Percentiles rank a stretch among this genome's conserved stretches.
These are phyloP conservation scores for Dendryphion nanum DNA, from an alignment of 2,329 filamentous ascomycete genomes.

Conservation along the genomic window DNA sequence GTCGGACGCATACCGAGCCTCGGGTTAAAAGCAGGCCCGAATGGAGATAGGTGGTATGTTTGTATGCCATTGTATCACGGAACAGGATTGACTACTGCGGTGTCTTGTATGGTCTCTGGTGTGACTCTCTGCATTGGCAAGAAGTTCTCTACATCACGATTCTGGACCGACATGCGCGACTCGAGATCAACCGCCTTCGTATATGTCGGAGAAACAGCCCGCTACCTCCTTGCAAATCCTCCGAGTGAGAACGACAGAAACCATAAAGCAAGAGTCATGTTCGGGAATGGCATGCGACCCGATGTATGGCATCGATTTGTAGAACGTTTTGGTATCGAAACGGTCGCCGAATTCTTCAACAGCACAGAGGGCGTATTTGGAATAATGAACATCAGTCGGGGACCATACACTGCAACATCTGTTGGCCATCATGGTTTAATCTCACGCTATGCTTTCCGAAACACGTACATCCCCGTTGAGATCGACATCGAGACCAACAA, in stretches of 20 bases:
- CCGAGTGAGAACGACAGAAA: slow-evolving; percentile 60
- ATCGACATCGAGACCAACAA: slow-evolving; percentile 68
- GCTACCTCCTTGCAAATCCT: slow-evolving; percentile 69
- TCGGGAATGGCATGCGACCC: slow-evolving; percentile 66
- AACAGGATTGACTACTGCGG: slow-evolving; percentile 63
- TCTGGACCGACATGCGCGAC: slow-evolving; percentile 71
- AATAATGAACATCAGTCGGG: slow-evolving; percentile 58
- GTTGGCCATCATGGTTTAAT: slow-evolving; percentile 72
- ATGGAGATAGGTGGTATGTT: slow-evolving; percentile 66
- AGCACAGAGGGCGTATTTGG: slow-evolving; percentile 70
- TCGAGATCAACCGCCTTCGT: slow-evolving; percentile 68
- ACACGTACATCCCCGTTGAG: slow-evolving; percentile 63
- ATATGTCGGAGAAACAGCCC: slow-evolving; percentile 75
- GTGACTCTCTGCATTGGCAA: slow-evolving; percentile 62
- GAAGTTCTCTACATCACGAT: slow-evolving; percentile 66
- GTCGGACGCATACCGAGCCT: slow-evolving; percentile 37
- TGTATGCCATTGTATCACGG: slow-evolving; percentile 80
- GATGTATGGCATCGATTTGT: slow-evolving; percentile 68
- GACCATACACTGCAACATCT: slow-evolving; percentile 61
- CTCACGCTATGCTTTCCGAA: slow-evolving; percentile 51
- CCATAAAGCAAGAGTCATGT: slow-evolving; percentile 60
- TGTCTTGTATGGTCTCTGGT: slow-evolving; percentile 56
- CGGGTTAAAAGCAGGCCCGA: slow-evolving; percentile 38
- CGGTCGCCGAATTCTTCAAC: slow-evolving; percentile 74
- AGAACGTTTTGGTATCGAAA: slow-evolving; percentile 61